Base-by-base conservation (phyloP, 805 yeast genomes). In the Ogataea paradorogensis region DNA sequence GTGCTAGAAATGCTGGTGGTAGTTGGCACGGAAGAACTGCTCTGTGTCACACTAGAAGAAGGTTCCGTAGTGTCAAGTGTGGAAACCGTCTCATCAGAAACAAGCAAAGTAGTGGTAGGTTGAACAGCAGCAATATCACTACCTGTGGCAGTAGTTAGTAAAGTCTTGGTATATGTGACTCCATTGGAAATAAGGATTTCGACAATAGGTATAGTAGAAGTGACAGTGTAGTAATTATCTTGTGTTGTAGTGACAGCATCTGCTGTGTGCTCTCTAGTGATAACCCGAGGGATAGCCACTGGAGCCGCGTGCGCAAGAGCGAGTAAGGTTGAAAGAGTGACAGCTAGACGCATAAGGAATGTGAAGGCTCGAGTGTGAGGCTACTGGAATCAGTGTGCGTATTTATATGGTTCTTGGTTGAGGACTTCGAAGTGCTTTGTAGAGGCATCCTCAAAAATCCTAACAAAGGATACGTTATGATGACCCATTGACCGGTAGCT, bases 131-230 rank as follows among this genome's bases (percentile, higher is more conserved):
- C 43, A 14, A 38, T 39, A 9, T 38, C 48, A 6, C 44, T 48
- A 16, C 51, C 57, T 13, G 73, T 64, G 15, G 63, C 61, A 33
- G 70, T 66, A 24, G 65, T 56, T 9, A 69, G 62, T 38, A 66
- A 55, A 18, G 82, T 77, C 43, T 56, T 52, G 11, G 81, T 76
- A 48, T 66, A 73, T 27, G 78, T 71, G 28, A 63, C 73, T 33
- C 76, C 79, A 52, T 73, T 67, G 7, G 77, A 73, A 35, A 76
- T 67, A 30, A 74, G 62, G 13, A 76, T 59, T 46, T 74, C 72
- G 27, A 76, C 80, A 14, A 78, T 70, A 18, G 81, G 80, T 43
- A 73, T 62, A 47, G 66, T 63, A 14, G 71, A 60, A 10, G 79
- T 73, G 29, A 74, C 77, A 1, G 77, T 72, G 23, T 67, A 63